A percentile compares a stretch with the other conserved stretches of the same genome.
Evolutionary conservation across 306 rosid genomes (phyloP).

Genomic region (Trifolium subterraneum): DNA sequence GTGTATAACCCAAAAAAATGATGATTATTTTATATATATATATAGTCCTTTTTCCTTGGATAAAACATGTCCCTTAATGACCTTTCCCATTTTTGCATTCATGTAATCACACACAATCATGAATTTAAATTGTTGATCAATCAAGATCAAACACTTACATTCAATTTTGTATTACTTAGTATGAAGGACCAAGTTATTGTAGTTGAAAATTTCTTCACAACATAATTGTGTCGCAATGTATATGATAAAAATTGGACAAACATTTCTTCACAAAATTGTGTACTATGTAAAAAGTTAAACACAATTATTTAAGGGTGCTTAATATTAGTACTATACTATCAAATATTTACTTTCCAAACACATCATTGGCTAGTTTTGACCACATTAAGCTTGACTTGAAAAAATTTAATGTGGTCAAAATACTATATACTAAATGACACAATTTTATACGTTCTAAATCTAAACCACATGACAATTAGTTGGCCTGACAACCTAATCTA

Average conservation of each 20-base stretch:
- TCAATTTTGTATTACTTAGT: no score
- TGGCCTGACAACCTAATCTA: constrained; percentile 36
- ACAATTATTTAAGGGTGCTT: no score
- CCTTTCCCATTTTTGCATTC: neutral
- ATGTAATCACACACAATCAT: no score
- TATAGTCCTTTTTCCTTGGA: neutral
- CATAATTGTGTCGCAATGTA: neutral
- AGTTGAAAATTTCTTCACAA: no score
- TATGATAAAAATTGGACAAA: neutral
- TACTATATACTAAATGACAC: neutral
- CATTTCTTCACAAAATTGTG: neutral
- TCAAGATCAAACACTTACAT: no score
- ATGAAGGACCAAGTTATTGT: no score
- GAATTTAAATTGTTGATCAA: no score
- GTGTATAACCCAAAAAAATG: no score
- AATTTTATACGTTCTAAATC: neutral
- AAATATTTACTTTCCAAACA: neutral
- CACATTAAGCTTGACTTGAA: constrained; percentile 19
- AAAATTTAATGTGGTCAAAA: constrained; percentile 10
- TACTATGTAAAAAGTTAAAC: neutral
- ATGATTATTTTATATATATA: no score
- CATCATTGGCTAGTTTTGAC: neutral
- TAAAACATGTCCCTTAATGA: neutral
- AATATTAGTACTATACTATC: no score
- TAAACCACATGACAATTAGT: constrained; percentile 9